Evolutionary conservation across 2,329 filamentous ascomycete genomes (phyloP).

Genomic region (Aspergillus tanneri): DNA sequence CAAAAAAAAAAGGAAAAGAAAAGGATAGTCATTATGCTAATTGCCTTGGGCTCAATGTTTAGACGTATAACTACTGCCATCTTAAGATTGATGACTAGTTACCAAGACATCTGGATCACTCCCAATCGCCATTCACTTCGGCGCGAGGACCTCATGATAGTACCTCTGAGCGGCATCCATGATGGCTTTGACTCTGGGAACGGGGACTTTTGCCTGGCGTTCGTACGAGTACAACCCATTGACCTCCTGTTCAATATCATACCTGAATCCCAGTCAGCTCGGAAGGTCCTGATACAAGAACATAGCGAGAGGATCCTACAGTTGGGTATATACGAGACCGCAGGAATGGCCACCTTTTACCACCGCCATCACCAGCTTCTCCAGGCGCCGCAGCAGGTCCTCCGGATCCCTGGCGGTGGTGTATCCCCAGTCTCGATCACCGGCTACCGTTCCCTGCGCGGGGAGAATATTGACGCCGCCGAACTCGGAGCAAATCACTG

Average conservation of each 20-base stretch:
- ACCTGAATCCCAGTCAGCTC: conserved; percentile 20
- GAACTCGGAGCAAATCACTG: conserved; percentile 66
- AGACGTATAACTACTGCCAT: too few species aligned
- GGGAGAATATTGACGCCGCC: conserved; percentile 66
- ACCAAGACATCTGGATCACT: too few species aligned
- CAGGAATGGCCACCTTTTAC: conserved; percentile 58
- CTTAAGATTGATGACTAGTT: too few species aligned
- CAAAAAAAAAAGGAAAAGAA: too few species aligned
- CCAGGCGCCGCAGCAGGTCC: conserved; percentile 59
- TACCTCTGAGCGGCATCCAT: conserved; percentile 53
- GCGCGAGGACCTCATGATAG: conserved; percentile 41
- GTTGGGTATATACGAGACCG: conserved; percentile 66
- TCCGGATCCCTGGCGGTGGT: conserved; percentile 62
- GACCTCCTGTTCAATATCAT: conserved; percentile 66
- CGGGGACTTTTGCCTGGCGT: conserved; percentile 60
- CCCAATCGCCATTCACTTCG: conserved; percentile 3
- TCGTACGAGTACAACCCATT: conserved; percentile 67
- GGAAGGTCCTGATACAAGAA: not conserved
- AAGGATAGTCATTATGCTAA: too few species aligned
- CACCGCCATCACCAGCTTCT: conserved; percentile 59
- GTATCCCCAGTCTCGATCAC: conserved; percentile 64
- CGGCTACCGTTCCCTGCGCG: conserved; percentile 38
- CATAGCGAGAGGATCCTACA: conserved; percentile 46
- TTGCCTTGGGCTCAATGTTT: too few species aligned
- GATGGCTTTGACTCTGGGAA: conserved; percentile 56